Evolutionary conservation across 805 yeast species (phyloP).

Genomic region (Saccharomyces eubayanus): DNA sequence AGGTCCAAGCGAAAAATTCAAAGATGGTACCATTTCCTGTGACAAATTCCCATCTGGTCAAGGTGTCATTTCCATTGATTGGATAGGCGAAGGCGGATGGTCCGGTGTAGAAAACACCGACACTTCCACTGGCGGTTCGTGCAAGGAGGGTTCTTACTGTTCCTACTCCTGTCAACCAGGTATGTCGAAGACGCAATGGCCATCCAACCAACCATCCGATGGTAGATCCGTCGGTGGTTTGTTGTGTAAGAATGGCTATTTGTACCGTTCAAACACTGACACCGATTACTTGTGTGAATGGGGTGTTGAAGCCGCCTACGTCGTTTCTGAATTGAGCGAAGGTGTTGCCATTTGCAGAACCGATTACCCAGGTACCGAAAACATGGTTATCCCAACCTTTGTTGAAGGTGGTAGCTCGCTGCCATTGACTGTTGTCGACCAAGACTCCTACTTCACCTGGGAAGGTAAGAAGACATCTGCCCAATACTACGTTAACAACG

Average conservation of each 20-base stretch:
- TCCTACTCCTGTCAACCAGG: constrained; percentile 98
- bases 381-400: constrained; percentile 91
- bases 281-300: constrained; percentile 75
- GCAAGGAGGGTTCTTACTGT: constrained; percentile 89
- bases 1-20: constrained; percentile 52
- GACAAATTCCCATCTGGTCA: constrained; percentile 62
- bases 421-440: constrained; percentile 75
- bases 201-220: constrained; percentile 72
- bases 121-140: constrained; percentile 57
- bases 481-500: constrained; percentile 95
- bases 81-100: constrained; percentile 49
- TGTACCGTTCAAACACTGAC: constrained; percentile 72
- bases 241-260: constrained; percentile 72
- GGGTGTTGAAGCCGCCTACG: constrained; percentile 70
- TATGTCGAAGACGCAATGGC: constrained; percentile 99
- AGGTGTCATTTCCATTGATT: constrained; percentile 58
- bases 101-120: constrained; percentile 31
- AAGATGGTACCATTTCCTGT: constrained; percentile 65
- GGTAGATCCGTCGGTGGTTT: constrained; percentile 97
- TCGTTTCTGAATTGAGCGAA: constrained; percentile 54
- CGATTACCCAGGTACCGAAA: constrained; percentile 98
- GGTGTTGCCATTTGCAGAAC: constrained; percentile 93
- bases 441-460: constrained; percentile 76
- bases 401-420: constrained; percentile 59
- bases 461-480: constrained; percentile 76